Evolutionary conservation across 2,329 filamentous ascomycete species (phyloP), one percentile per base, ranked within the genome.

Genomic region (Aspergillus spinulosporus): DNA sequence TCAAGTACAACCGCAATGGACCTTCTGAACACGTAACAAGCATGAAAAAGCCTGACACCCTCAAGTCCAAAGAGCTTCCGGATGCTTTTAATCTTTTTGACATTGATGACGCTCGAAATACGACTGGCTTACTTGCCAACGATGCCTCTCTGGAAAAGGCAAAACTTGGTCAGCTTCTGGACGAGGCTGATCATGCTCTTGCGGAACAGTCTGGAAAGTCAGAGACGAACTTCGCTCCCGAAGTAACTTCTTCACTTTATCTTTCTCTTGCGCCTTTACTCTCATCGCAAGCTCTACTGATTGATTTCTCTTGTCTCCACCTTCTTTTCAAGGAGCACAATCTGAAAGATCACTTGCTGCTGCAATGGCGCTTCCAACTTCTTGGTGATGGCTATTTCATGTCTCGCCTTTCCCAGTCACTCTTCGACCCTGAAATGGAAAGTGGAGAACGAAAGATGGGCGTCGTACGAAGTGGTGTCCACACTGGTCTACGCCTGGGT

Each of bases 341-440:
- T 7, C 74, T 99, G 3, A 82, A 84, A 12, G 77, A 83, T 1
- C 92, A 97, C 67, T 76, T 97, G 0, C 78, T 80, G 3, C 68
- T 96, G 1, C 91, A 96, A 66, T 85, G 84, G 57, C 83, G 88
- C 43, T 97, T 94, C 62, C 89, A 95, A 51, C 81, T 97, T 1
- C 79, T 97, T 5, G 89, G 91, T 2, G 92, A 94, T 64, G 92
- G 92, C 4, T 80, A 90, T 12, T 97, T 97, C 70, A 86, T 88
- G 51, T 88, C 88, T 49, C 85, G 88, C 1, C 80, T 99, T 1
- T 88, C 90, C 0, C 86, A 91, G 52, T 88, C 92, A 0, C 79
- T 99, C 0, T 97, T 97, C 66, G 88, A 92, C 58, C 85, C 91
- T 0, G 87, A 95, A 26, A 81, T 94, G 48, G 87, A 89, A 63